Conservation (phyloP, 192 early-diverging fungal species). For the Gaertneriomyces semiglobifer region DNA sequence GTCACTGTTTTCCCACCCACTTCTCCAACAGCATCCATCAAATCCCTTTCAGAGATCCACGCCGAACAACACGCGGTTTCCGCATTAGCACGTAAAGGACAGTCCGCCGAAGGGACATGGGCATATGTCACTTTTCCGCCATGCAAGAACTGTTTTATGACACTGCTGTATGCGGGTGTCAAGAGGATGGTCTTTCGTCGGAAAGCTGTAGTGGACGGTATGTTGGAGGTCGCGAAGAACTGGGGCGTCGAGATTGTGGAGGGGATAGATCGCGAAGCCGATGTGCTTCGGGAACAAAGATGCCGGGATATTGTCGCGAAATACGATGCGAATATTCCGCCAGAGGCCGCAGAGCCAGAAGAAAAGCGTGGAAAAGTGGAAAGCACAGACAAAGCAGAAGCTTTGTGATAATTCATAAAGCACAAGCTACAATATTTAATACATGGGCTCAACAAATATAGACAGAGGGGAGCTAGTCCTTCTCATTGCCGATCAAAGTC, state of each 20-base stretch:
- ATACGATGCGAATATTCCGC: too few relatives aligned
- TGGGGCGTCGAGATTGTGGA: slow-evolving; percentile 33
- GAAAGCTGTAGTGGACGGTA: not conserved
- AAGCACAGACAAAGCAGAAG: too few relatives aligned
- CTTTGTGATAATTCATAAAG: too few relatives aligned
- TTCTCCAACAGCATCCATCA: slow-evolving; percentile 7
- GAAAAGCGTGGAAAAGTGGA: too few relatives aligned
- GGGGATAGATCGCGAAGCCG: not conserved
- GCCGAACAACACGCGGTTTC: slow-evolving; percentile 14
- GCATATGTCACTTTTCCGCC: slow-evolving; percentile 28
- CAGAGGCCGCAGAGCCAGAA: too few relatives aligned
- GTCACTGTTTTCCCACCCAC: slow-evolving; percentile 24
- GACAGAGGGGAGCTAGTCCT: too few relatives aligned
- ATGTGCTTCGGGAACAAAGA: not conserved
- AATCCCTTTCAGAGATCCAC: slow-evolving; percentile 23
- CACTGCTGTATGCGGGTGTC: slow-evolving; percentile 22
- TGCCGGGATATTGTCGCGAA: not conserved
- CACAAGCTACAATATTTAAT: too few relatives aligned
- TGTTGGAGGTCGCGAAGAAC: slow-evolving; percentile 6
- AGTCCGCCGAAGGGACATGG: slow-evolving; percentile 9
- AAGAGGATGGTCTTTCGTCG: slow-evolving; percentile 25
- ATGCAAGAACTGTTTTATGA: slow-evolving; percentile 30
- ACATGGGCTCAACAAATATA: too few relatives aligned
- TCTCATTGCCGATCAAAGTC: too few relatives aligned
- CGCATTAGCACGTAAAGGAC: slow-evolving; percentile 7